phyloP scores from a whole-genome alignment of 306 rosid species.

The Vicia sativa region DNA sequence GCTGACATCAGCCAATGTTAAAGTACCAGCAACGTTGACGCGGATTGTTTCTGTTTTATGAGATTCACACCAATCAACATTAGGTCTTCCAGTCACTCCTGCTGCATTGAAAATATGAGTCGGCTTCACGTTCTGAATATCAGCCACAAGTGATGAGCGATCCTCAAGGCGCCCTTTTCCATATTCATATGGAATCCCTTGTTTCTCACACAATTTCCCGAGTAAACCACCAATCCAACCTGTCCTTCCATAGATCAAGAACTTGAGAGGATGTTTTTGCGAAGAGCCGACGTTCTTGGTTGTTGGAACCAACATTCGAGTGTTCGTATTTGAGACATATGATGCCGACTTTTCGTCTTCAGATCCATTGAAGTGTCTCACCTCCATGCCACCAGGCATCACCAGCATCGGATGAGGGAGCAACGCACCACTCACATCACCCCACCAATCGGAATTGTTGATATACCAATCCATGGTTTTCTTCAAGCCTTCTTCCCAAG shows the following conservation, averaged over 20 bases:
- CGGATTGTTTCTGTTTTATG: constrained; percentile 81
- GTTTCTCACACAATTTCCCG: constrained; percentile 79
- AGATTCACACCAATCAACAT: constrained; percentile 89
- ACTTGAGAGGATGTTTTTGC: constrained; percentile 61
- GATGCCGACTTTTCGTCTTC: constrained; percentile 62
- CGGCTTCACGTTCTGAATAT: constrained; percentile 71
- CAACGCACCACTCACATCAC: constrained; percentile 90
- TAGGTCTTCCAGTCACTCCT: constrained; percentile 88
- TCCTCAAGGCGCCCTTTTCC: constrained; percentile 88
- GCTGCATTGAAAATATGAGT: constrained; percentile 88
- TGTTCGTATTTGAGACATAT: constrained; percentile 58
- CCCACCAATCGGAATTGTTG: constrained; percentile 90
- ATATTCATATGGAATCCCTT: constrained; percentile 75
- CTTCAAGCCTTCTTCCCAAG: constrained; percentile 89
- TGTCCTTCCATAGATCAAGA: constrained; percentile 81
- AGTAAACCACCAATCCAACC: constrained; percentile 91
- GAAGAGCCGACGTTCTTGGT: constrained; percentile 51
- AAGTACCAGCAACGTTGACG: constrained; percentile 77
- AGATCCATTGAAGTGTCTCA: constrained; percentile 64
- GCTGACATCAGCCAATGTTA: constrained; percentile 85
- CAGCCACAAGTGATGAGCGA: constrained; percentile 70
- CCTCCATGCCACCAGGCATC: constrained; percentile 94
- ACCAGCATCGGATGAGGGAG: constrained; percentile 96
- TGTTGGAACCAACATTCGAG: constrained; percentile 76
- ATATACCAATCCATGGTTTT: constrained; percentile 89